Conservation (phyloP, 2,329 filamentous ascomycete genomes). For the Penicillium oxalicum region DNA sequence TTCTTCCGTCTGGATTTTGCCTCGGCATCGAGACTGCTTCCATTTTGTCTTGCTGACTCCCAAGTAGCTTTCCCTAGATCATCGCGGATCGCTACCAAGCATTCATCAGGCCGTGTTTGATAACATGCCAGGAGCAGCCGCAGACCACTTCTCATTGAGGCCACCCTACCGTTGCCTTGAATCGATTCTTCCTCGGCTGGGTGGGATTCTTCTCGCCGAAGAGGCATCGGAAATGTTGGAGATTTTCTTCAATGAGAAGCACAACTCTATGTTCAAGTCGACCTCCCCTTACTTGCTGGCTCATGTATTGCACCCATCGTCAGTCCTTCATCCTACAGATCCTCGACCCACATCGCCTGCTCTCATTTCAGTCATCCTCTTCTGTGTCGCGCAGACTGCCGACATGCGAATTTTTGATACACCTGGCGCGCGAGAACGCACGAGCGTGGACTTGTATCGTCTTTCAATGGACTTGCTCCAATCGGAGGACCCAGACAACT, state of each 20-base stretch:
- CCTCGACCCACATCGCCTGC: constrained; percentile 42
- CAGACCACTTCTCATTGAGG: neutral
- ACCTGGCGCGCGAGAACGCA: constrained; percentile 38
- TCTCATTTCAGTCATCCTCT: constrained; percentile 45
- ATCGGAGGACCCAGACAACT: constrained; percentile 21
- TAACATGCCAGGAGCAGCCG: constrained; percentile 16
- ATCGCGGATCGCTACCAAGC: neutral
- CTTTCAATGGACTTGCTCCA: constrained; percentile 30
- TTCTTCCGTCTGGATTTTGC: too few relatives aligned
- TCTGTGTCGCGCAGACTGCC: constrained; percentile 45
- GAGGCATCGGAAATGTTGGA: constrained; percentile 46
- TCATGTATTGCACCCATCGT: constrained; percentile 43
- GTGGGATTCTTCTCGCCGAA: constrained; percentile 34
- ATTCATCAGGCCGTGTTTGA: constrained; percentile 4
- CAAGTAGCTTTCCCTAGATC: constrained; percentile 2
- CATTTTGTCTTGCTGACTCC: neutral
- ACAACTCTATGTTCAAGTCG: constrained; percentile 40
- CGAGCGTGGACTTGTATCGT: constrained; percentile 26
- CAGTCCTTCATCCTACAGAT: constrained; percentile 37
- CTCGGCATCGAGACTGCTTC: too few relatives aligned
- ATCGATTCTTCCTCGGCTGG: constrained; percentile 37
- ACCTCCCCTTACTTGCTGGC: constrained; percentile 47
- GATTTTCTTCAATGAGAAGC: constrained; percentile 44
- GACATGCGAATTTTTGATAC: constrained; percentile 41
- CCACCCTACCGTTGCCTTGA: constrained; percentile 38